Evolutionary conservation across 805 yeast species (phyloP).

Genomic region (Metschnikowia noctiluminum): DNA sequence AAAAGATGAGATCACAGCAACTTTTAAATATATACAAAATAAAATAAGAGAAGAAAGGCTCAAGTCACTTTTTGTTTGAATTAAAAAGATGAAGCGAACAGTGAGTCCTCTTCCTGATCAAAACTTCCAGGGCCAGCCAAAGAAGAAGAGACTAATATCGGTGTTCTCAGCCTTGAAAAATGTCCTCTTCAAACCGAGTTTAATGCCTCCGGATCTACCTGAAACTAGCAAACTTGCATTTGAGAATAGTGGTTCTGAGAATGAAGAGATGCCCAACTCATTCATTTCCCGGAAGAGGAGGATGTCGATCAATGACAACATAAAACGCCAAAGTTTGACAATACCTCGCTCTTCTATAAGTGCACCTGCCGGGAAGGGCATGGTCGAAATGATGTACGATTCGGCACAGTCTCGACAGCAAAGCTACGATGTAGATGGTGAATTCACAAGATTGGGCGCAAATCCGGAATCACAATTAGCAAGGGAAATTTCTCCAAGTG

Average conservation of each 20-base stretch:
- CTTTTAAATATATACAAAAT: background rate
- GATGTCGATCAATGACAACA: conserved; percentile 11
- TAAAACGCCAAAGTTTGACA: conserved; percentile 7
- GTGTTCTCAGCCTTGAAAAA: conserved; percentile 14
- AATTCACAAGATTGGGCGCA: conserved; percentile 6
- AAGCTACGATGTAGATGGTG: conserved; percentile 2
- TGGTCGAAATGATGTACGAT: conserved; percentile 11
- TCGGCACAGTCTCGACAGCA: conserved; percentile 8
- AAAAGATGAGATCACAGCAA: background rate
- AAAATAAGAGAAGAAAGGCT: background rate
- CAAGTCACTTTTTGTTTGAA: background rate
- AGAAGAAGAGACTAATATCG: conserved; percentile 13
- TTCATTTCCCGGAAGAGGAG: conserved; percentile 13
- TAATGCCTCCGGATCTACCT: background rate
- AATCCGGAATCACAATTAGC: conserved; percentile 5
- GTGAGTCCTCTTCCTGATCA: conserved; percentile 15
- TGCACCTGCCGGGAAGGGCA: conserved; percentile 3
- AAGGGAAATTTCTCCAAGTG: conserved; percentile 17
- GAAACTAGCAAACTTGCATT: background rate
- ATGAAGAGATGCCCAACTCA: conserved; percentile 6
- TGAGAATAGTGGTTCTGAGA: background rate
- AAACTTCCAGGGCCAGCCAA: conserved; percentile 3
- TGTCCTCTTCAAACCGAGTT: conserved; percentile 1
- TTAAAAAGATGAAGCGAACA: conserved; percentile 15
- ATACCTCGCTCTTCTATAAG: conserved; percentile 15